These are phyloP conservation scores for Nemania serpens DNA, from an alignment of 2,329 filamentous ascomycete species.

Conservation along the genomic window DNA sequence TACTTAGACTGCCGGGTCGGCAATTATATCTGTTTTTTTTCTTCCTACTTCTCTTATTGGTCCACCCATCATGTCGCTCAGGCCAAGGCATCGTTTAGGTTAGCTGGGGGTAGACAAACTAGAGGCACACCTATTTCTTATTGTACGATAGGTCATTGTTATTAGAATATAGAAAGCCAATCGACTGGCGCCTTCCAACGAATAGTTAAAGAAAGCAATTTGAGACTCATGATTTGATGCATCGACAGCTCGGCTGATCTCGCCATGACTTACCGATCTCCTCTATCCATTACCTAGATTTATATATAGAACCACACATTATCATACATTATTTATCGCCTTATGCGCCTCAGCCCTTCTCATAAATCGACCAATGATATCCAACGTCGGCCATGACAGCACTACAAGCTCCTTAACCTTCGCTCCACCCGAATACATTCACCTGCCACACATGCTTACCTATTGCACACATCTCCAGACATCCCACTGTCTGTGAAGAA, in stretches of 20 bases:
- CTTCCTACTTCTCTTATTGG: constrained; percentile 2
- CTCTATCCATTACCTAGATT: constrained; percentile 15
- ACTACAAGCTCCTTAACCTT: background rate
- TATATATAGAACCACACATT: constrained; percentile 22
- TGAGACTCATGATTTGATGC: no score
- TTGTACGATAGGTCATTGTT: constrained; percentile 21
- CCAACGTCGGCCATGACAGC: background rate
- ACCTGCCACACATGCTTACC: no score
- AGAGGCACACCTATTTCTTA: constrained; percentile 12
- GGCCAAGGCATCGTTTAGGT: constrained; percentile 10
- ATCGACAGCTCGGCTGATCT: background rate
- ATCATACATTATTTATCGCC: constrained; percentile 2
- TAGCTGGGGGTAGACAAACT: constrained; percentile 9
- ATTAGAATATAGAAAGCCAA: constrained; percentile 5
- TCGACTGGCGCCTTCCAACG: background rate
- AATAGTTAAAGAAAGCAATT: background rate
- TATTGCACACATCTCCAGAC: background rate
- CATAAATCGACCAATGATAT: constrained; percentile 4
- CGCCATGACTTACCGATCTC: constrained; percentile 7
- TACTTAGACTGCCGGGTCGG: constrained; percentile 17
- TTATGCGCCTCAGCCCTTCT: constrained; percentile 13
- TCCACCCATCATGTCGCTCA: background rate
- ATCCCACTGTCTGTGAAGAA: constrained; percentile 13
- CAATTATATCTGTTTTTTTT: constrained; percentile 9
- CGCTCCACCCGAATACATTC: background rate